Percentiles rank a stretch among this genome's conserved stretches.
phyloP scores from a whole-genome alignment of 163 green algal genomes.

The Coccomyxa subellipsoidea region DNA sequence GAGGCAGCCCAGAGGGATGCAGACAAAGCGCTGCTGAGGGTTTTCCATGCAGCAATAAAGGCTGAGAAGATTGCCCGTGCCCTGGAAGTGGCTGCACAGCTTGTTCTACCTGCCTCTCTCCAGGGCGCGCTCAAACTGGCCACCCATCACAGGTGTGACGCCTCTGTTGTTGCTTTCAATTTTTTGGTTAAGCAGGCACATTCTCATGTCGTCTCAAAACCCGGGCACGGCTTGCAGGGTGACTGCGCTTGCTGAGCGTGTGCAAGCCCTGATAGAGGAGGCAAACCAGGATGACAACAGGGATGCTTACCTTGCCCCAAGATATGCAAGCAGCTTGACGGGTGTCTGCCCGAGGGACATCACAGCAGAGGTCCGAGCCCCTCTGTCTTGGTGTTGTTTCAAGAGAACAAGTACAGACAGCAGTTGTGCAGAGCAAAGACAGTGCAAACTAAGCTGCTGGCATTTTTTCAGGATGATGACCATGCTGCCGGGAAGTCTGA shows the following conservation, averaged over 20 bases:
- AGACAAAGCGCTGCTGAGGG: slow-evolving; percentile 34
- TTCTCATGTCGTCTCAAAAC: no score
- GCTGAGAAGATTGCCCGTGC: slow-evolving; percentile 38
- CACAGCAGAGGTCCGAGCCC: neutral
- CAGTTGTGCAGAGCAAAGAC: no score
- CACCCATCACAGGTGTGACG: slow-evolving; percentile 39
- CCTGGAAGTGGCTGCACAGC: slow-evolving; percentile 43
- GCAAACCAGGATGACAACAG: neutral
- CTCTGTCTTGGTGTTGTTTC: no score
- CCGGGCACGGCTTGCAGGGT: no score
- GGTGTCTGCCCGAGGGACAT: neutral
- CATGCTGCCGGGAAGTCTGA: neutral
- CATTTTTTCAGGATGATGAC: neutral
- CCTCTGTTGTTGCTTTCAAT: neutral
- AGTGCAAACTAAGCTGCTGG: no score
- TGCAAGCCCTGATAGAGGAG: neutral
- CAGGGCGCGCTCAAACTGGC: slow-evolving; percentile 60
- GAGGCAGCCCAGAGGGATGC: slow-evolving; percentile 11
- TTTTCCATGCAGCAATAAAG: slow-evolving; percentile 53
- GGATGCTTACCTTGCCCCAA: neutral
- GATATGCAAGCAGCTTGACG: neutral
- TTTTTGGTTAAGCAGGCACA: neutral
- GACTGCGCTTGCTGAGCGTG: neutral
- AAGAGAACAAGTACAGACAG: no score
- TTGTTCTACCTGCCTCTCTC: slow-evolving; percentile 44